Evolutionary conservation across 2,329 filamentous ascomycete genomes (phyloP), one percentile per base, ranked within the genome.

Genomic region (Massarina eburnea): DNA sequence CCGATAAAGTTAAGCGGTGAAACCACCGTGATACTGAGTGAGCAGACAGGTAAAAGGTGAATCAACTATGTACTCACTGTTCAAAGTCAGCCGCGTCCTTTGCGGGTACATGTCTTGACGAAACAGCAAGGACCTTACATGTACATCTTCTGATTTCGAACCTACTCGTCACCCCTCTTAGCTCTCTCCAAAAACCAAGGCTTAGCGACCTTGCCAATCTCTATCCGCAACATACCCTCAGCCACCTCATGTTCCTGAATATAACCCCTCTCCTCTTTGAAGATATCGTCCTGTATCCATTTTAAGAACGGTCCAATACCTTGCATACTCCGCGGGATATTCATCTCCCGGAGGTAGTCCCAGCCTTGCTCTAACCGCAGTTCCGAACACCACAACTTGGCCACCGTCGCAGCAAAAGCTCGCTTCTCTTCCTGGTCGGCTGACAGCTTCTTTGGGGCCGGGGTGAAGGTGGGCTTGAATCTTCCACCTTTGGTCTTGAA

Each of bases 401-500:
- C 61, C 8, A 56, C 36, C 1, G 4, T 19, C 15, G 42, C 47
- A 1, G 58, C 61, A 14, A 17, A 37, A 29, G 52, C 50, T 1
- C 48, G 26, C 30, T 52, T 55, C 41, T 50, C 54, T 8, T 39
- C 45, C 2, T 39, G n/a, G 15, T 39, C 43, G 7, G 45, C 49
- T 2, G 47, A 19, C 1, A 40, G 26, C 24, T 48, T 53, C 41
- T 52, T 60, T 1, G 59, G 57, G 20, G 51, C 35, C 0, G 53
- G 52, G 14, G 52, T 46, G 24, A 56, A 60, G 1, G 51, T 61
- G 4, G 60, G 58, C 18, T 61, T 64, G 44, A 64, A 64, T 3
- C 38, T 50, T 0, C 61, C 60, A 3, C 62, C 61, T 39, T 55
- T 64, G 1, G 55, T 64, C 33, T 64, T 62, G 42, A 64, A 62